Evolutionary conservation across 225 moss, liverwort and hornwort genomes (phyloP), one percentile per base, ranked within the genome.

Genomic region (Sphagnum contortum): DNA sequence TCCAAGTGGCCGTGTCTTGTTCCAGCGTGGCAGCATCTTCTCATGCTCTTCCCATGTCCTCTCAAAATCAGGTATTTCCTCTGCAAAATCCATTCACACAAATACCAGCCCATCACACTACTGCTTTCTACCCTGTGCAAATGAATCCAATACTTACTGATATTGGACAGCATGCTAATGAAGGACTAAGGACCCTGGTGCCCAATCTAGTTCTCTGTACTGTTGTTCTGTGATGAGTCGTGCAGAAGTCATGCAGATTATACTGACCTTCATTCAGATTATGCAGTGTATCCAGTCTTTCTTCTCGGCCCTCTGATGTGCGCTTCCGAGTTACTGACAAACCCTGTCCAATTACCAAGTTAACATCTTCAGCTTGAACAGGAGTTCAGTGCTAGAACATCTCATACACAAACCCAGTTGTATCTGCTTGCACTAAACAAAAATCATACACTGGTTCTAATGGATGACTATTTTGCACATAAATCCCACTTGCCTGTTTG

Each of bases 291-390:
- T 85, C 81, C 76, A 78, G 47, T 48, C 75, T 70, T 64, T 74
- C 74, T 67, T 85, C 84, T 4, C 81, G 84, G 13, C 84, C 84
- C 65, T 85, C 84, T 62, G 78, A 78, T 9, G 78, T 74, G 11
- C 84, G 84, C 67, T 85, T 85, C 10, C 84, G 73, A 50, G 78
- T 78, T 50, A 85, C 74, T 62, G 84, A 85, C 44, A 77, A 81
- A 59, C 84, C 84, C 84, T 85, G 72, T 69, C 63, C 47, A 5
- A 44, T 3, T 57, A 62, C 64, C 72, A 57, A 49, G 64, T 67
- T 2, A 79, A 57, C 62, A 58, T 53, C 48, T 5, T 55, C 70
- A 50, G 54, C 54, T 55, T 13, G 6, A 47, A 63, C 29, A 49
- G 8, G 48, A 63, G 10, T 29, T 29, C 29, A 29, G 29, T 29